These are phyloP conservation scores for Debaryomycetaceae sp. DNA, from an alignment of 1,139 yeast genomes.

Conservation along the genomic window DNA sequence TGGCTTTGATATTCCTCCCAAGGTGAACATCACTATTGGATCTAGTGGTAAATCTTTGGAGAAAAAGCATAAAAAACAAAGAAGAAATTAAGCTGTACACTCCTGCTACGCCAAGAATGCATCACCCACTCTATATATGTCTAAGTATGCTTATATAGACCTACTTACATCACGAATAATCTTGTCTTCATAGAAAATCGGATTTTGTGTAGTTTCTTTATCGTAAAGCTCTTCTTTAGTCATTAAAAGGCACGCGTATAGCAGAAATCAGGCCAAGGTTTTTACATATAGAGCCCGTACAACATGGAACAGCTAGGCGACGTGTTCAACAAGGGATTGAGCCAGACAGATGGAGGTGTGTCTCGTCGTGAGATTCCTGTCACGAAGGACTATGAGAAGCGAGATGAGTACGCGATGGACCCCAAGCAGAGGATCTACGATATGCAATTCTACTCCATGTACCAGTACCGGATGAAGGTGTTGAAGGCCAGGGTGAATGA, in stretches of 20 bases:
- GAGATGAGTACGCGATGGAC: slow-evolving; percentile 15
- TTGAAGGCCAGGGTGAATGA: slow-evolving; percentile 54
- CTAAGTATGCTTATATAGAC: background rate
- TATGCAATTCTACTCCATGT: slow-evolving; percentile 72
- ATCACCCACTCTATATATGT: slow-evolving; percentile 2
- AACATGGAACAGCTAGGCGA: background rate
- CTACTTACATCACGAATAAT: background rate
- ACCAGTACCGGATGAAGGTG: slow-evolving; percentile 56
- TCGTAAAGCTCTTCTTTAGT: background rate
- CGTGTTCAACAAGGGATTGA: background rate
- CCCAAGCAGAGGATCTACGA: slow-evolving; percentile 46
- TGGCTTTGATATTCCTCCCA: slow-evolving; percentile 95
- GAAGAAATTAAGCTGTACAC: slow-evolving; percentile 19
- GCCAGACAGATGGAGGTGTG: background rate
- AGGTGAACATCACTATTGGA: slow-evolving; percentile 93
- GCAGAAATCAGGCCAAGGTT: background rate
- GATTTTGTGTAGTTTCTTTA: background rate
- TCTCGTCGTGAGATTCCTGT: background rate
- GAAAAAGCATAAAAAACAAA: slow-evolving; percentile 49
- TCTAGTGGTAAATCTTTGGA: slow-evolving; percentile 73
- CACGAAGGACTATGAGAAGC: slow-evolving; percentile 11
- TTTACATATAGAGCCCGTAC: background rate
- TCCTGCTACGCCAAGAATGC: slow-evolving; percentile 8
- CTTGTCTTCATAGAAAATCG: background rate
- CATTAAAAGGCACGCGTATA: background rate